These are phyloP conservation scores for Lodderomyces jiufengensis DNA, from an alignment of 1,139 yeast species.

Conservation along the genomic window DNA sequence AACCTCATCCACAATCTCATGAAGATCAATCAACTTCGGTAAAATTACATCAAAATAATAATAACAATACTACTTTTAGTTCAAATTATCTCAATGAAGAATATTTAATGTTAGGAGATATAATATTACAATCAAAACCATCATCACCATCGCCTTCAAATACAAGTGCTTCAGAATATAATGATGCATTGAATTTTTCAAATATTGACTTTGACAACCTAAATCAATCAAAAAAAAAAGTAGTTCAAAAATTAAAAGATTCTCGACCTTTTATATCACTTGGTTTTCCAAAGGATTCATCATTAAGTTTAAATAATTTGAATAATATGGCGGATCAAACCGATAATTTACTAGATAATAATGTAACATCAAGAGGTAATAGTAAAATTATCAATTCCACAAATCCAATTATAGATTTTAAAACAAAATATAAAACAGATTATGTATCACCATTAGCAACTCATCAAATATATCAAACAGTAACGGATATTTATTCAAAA, in stretches of 20 bases:
- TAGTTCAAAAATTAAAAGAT: constrained; percentile 25
- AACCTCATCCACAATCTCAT: constrained; percentile 1
- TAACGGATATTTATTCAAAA: constrained; percentile 60
- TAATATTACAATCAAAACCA: constrained; percentile 48
- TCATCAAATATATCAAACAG: constrained; percentile 59
- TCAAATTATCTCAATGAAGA: constrained; percentile 52
- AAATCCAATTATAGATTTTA: constrained; percentile 11
- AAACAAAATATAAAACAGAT: constrained; percentile 11
- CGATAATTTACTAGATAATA: constrained; percentile 15
- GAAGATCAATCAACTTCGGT: neutral
- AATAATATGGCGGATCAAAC: constrained; percentile 14
- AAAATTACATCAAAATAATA: constrained; percentile 1
- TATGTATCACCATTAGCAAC: constrained; percentile 56
- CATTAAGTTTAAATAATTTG: constrained; percentile 10
- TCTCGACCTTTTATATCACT: constrained; percentile 43
- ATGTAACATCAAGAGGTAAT: constrained; percentile 7
- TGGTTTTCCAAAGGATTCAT: constrained; percentile 24
- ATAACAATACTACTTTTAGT: constrained; percentile 11
- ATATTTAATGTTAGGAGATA: constrained; percentile 56
- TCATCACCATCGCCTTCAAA: constrained; percentile 46
- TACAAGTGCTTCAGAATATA: constrained; percentile 26
- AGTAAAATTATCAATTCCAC: neutral
- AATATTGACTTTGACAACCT: constrained; percentile 10
- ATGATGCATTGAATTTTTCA: constrained; percentile 16
- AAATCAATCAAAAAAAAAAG: constrained; percentile 14